These are phyloP conservation scores for Kalaharituber pfeilii DNA, from an alignment of 2,329 filamentous ascomycete species.

Conservation along the genomic window DNA sequence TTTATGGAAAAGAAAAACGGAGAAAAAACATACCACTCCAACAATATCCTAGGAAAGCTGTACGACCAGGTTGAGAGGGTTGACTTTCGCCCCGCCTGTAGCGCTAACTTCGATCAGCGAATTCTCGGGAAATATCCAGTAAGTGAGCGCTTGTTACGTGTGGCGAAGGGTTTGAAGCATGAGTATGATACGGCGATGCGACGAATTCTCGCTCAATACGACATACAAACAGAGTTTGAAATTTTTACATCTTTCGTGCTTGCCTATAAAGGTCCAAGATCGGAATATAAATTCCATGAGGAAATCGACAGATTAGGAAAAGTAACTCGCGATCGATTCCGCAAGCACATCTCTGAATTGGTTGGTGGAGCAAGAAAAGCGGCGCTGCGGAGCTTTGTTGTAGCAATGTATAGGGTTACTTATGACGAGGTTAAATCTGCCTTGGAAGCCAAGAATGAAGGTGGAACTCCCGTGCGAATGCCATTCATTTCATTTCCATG, in stretches of 20 bases:
- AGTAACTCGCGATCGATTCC: conserved; percentile 51
- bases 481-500: conserved; percentile 89
- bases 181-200: conserved; percentile 62
- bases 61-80: conserved; percentile 48
- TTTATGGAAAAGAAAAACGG: conserved; percentile 56
- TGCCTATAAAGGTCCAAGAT: conserved; percentile 49
- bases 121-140: conserved; percentile 48
- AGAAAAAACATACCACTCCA: conserved; percentile 13
- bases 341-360: conserved; percentile 45
- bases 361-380: conserved; percentile 44
- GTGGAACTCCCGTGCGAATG: conserved; percentile 32
- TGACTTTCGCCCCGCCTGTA: conserved; percentile 56
- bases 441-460: conserved; percentile 26
- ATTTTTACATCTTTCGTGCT: conserved; percentile 77
- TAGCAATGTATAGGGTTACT: conserved; percentile 77
- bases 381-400: conserved; percentile 52
- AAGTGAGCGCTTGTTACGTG: conserved; percentile 37
- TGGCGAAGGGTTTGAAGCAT: conserved; percentile 49
- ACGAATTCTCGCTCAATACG: conserved; percentile 69
- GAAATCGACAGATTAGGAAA: conserved; percentile 53
- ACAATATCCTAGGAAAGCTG: conserved; percentile 52
- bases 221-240: conserved; percentile 77
- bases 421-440: conserved; percentile 49
- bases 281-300: conserved; percentile 76
- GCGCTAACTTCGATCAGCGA: conserved; percentile 54